Percentiles rank a stretch among this genome's conserved stretches.
phyloP scores from a whole-genome alignment of 768 basidiomycete genomes.

The Mycena leptocephala region DNA sequence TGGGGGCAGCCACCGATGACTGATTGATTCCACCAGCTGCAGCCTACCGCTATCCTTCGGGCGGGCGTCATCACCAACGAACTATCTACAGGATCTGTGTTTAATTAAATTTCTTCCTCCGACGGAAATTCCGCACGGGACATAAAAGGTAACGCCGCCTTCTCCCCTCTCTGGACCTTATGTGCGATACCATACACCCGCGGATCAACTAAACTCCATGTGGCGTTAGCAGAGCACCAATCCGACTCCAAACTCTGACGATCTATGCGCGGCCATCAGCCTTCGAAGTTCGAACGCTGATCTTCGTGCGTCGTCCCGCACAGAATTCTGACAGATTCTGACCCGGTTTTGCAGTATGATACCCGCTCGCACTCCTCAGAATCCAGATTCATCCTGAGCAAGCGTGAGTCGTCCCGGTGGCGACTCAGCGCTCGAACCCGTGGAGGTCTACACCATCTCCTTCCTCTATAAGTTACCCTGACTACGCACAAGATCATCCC shows the following conservation, averaged over 20 bases:
- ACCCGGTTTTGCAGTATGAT: conserved; percentile 61
- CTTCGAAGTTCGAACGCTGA: conserved; percentile 55
- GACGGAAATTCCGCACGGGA: conserved; percentile 69
- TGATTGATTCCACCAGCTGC: conserved; percentile 53
- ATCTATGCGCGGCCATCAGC: conserved; percentile 72
- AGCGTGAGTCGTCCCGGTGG: conserved; percentile 57
- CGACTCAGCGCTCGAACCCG: not conserved
- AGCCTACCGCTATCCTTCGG: conserved; percentile 67
- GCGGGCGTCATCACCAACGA: conserved; percentile 67
- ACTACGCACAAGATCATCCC: conserved; percentile 68
- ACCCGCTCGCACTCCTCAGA: conserved; percentile 66
- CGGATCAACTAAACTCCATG: not conserved
- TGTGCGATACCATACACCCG: not conserved
- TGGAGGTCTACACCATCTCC: conserved; percentile 59
- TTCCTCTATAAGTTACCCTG: conserved; percentile 62
- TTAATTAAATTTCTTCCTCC: conserved; percentile 72
- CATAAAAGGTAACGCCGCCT: conserved; percentile 53
- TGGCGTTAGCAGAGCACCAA: conserved; percentile 57
- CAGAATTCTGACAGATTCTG: not conserved
- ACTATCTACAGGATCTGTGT: conserved; percentile 65
- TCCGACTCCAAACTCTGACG: conserved; percentile 67
- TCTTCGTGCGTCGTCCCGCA: conserved; percentile 48
- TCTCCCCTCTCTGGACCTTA: not conserved
- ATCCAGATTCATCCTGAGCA: conserved; percentile 73
- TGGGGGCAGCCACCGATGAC: too few species aligned